Percentiles rank a stretch among this genome's conserved stretches.
Conservation (phyloP, 1,284 basidiomycete genomes). For the Wolfiporia cocos region DNA sequence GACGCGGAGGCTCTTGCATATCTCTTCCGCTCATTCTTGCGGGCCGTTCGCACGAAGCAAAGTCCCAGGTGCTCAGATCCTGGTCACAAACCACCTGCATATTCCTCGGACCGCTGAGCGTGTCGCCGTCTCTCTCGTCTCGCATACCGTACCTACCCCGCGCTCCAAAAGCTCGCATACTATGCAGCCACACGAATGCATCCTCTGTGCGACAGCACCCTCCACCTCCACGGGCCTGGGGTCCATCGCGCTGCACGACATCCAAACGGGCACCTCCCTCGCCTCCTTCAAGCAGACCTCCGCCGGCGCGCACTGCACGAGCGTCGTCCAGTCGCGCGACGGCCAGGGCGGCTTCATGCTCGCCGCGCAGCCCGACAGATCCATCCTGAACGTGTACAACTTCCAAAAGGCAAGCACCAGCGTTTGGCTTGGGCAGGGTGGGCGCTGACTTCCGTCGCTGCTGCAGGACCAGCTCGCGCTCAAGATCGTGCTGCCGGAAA, state of each 20-base stretch:
- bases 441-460: neutral
- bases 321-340: constrained; percentile 54
- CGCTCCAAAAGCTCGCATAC: no score
- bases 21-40: no score
- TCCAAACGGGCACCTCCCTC: constrained; percentile 61
- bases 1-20: no score
- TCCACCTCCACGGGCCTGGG: constrained; percentile 46
- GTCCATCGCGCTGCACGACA: constrained; percentile 61
- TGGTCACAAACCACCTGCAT: no score
- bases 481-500: constrained; percentile 88
- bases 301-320: constrained; percentile 49
- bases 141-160: no score
- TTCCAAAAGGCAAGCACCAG: constrained; percentile 66
- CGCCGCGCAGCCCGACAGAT: constrained; percentile 74
- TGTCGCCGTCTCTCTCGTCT: no score
- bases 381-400: constrained; percentile 73
- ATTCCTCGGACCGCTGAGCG: no score
- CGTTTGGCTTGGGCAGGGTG: no score
- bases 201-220: constrained; percentile 58
- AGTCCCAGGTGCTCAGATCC: no score
- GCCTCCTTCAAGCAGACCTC: constrained; percentile 75
- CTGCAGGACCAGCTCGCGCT: constrained; percentile 79
- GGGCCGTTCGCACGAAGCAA: no score
- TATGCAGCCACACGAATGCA: constrained; percentile 66
- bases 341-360: constrained; percentile 73